Evolutionary conservation across 257 asterid species (phyloP), one percentile per base, ranked within the genome.

Genomic region (Petunia secreta): DNA sequence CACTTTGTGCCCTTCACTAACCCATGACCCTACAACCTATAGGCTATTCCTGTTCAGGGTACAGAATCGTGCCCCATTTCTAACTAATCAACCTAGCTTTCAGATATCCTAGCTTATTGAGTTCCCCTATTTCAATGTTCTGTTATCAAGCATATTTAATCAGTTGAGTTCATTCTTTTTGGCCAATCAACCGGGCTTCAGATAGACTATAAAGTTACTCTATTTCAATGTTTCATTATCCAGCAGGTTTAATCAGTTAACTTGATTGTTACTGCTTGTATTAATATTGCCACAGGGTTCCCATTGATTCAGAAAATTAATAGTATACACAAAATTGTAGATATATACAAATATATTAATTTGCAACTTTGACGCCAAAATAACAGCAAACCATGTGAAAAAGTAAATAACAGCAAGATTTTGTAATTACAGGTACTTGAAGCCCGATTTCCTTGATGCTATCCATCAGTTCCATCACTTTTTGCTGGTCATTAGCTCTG

Each of bases 361-460:
- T 4, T 68, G 59, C 63, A 50, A 69, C 16, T 34, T 59, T 44
- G 75, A 64, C 54, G 50, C 41, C 2, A 36, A n/a, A 40, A 38
- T 2, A 37, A 37, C 15, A 25, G 13, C 66, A 55, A 25, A 65
- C 14, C 16, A 76, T 38, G 58, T 36, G 15, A 52, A 62, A 63
- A 63, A 59, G 43, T 62, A 38, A 40, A 64, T 5, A 37, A 71
- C 36, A n/a, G 36, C 36, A 63, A 75, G 59, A 63, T 41, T 37
- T 55, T 8, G 62, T 64, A 64, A 92, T 93, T 90, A 95, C 98
- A n/a, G 99, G 99, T 25, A 93, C 97, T 92, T 95, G 99, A 60
- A 95, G 97, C 59, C 99, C 99, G 65, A 95, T 93, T 87, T 91
- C 89, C 39, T 73, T 69, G 43, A 95, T 93, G 74, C 98, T 95